Conservation (phyloP, 2,329 filamentous ascomycete species). For the Alternaria novae-zelandiae region DNA sequence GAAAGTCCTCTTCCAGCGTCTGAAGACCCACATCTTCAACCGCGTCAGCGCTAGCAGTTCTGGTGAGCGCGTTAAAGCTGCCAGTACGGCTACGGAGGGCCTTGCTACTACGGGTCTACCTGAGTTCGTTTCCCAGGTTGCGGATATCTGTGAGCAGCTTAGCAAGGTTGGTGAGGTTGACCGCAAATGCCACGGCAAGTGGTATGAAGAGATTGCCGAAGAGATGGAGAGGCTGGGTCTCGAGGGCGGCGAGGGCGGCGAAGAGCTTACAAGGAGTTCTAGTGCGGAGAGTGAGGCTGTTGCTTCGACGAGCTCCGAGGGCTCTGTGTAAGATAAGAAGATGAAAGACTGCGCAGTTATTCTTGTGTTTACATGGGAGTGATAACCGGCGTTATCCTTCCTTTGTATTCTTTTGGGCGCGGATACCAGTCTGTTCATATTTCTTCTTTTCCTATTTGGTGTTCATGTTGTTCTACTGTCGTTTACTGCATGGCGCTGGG, state of each 20-base stretch:
- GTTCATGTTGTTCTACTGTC: background rate
- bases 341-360: background rate
- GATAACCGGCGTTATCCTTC: slow-evolving; percentile 1
- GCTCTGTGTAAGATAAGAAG: background rate
- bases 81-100: slow-evolving; percentile 72
- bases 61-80: slow-evolving; percentile 72
- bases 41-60: slow-evolving; percentile 70
- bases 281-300: slow-evolving; percentile 33
- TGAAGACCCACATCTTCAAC: slow-evolving; percentile 70
- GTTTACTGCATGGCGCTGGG: slow-evolving; percentile 11
- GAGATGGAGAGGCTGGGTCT: slow-evolving; percentile 54
- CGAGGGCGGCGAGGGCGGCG: slow-evolving; percentile 40
- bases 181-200: slow-evolving; percentile 69
- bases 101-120: slow-evolving; percentile 72
- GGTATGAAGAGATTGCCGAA: slow-evolving; percentile 72
- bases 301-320: background rate
- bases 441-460: background rate
- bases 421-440: background rate
- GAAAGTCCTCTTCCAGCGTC: slow-evolving; percentile 70
- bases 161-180: slow-evolving; percentile 71
- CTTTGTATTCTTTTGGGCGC: background rate
- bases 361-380: background rate
- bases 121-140: slow-evolving; percentile 74
- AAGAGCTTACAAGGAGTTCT: slow-evolving; percentile 33
- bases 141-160: slow-evolving; percentile 72